These are phyloP conservation scores for Musa schizocarpa DNA, from an alignment of 176 grass and related monocot species.

Conservation along the genomic window DNA sequence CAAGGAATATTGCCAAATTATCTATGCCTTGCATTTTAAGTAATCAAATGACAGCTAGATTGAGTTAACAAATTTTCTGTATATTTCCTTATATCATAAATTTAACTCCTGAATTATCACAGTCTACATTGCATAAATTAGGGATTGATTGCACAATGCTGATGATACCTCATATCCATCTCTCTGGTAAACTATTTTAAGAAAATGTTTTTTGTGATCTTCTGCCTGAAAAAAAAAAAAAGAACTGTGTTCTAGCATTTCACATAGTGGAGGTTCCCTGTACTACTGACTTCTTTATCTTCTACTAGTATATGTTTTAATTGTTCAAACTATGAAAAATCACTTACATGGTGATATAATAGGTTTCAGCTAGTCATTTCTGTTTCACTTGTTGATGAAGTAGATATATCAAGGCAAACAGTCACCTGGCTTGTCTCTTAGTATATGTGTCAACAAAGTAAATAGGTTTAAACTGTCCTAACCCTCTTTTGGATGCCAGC, in stretches of 20 bases:
- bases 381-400: neutral
- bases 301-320: neutral
- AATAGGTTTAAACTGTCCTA: neutral
- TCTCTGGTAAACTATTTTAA: neutral
- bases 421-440: neutral
- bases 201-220: neutral
- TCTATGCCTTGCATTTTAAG: neutral
- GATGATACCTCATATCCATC: no score
- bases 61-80: neutral
- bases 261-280: neutral
- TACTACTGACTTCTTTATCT: neutral
- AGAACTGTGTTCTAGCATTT: no score
- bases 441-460: neutral
- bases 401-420: neutral
- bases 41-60: neutral
- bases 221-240: neutral
- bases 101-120: neutral
- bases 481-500: conserved; percentile 27
- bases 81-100: neutral
- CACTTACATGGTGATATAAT: neutral
- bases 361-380: neutral
- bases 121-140: neutral
- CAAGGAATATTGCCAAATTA: no score
- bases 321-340: neutral
- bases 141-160: neutral